Conservation (phyloP, 345 rosid species). For the Salix suchowensis region DNA sequence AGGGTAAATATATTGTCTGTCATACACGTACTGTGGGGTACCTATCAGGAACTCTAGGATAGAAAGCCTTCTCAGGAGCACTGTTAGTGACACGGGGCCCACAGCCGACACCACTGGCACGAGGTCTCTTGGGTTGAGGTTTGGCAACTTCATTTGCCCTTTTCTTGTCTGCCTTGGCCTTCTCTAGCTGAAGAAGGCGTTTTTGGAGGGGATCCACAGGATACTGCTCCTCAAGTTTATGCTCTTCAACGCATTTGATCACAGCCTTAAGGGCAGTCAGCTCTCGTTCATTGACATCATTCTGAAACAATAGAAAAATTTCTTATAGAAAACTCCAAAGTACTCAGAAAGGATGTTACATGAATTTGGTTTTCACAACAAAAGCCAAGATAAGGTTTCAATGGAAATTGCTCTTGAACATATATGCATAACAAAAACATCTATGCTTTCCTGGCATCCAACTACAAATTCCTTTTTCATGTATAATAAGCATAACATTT, state of each 20-base stretch:
- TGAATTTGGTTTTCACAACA: neutral
- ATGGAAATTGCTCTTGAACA: neutral
- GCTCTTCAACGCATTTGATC: slow-evolving; percentile 94
- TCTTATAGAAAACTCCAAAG: neutral
- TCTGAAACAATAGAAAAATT: slow-evolving; percentile 35
- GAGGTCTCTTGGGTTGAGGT: slow-evolving; percentile 93
- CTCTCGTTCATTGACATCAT: slow-evolving; percentile 81
- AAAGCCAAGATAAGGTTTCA: neutral
- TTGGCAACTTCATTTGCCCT: slow-evolving; percentile 74
- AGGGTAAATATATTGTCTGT: slow-evolving; percentile 61
- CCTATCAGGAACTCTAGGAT: slow-evolving; percentile 65
- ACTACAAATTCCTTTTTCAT: neutral
- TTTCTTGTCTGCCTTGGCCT: slow-evolving; percentile 89
- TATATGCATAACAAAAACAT: neutral
- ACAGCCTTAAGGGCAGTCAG: slow-evolving; percentile 74
- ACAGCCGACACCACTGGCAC: slow-evolving; percentile 58
- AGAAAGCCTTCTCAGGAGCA: slow-evolving; percentile 50
- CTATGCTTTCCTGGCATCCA: neutral
- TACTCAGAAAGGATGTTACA: neutral
- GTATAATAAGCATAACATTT: neutral
- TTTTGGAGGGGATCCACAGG: slow-evolving; percentile 66
- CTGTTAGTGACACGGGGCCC: slow-evolving; percentile 49
- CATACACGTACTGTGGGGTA: slow-evolving; percentile 77
- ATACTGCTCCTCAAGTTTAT: slow-evolving; percentile 79
- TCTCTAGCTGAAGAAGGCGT: slow-evolving; percentile 74